Conservation (phyloP, 2,329 filamentous ascomycete species). For the Diaporthe citri region DNA sequence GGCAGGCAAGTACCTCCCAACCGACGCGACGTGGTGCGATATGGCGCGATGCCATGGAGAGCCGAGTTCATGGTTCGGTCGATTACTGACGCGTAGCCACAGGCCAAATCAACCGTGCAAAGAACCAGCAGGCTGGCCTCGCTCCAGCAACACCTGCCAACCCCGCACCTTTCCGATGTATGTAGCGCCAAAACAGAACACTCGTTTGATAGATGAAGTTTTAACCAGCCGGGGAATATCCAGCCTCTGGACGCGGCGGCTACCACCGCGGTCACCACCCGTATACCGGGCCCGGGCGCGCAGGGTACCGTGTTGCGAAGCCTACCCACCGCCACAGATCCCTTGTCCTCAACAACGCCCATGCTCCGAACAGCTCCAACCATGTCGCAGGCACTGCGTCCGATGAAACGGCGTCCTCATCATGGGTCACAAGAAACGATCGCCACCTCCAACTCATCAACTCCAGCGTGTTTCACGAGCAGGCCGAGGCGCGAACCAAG, state of each 20-base stretch:
- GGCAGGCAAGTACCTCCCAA: constrained; percentile 55
- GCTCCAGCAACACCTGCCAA: constrained; percentile 47
- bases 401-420: constrained; percentile 52
- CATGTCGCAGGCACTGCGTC: constrained; percentile 47
- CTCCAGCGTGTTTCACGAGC: constrained; percentile 80
- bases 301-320: constrained; percentile 54
- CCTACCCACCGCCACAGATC: constrained; percentile 63
- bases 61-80: too few relatives aligned
- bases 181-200: constrained; percentile 42
- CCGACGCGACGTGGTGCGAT: background rate
- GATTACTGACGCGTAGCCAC: constrained; percentile 1
- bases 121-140: constrained; percentile 69
- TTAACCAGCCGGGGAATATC: background rate
- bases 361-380: constrained; percentile 47
- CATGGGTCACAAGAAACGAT: constrained; percentile 80
- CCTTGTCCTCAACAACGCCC: constrained; percentile 71
- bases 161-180: constrained; percentile 52
- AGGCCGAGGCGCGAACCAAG: constrained; percentile 74
- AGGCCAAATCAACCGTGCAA: constrained; percentile 87
- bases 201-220: background rate
- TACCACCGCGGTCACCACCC: constrained; percentile 43
- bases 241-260: constrained; percentile 39
- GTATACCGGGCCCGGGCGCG: constrained; percentile 49
- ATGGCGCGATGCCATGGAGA: background rate
- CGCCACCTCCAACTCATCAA: constrained; percentile 89